phyloP scores from a whole-genome alignment of 192 early-diverging fungal species.

The Umbelopsis vinacea region DNA sequence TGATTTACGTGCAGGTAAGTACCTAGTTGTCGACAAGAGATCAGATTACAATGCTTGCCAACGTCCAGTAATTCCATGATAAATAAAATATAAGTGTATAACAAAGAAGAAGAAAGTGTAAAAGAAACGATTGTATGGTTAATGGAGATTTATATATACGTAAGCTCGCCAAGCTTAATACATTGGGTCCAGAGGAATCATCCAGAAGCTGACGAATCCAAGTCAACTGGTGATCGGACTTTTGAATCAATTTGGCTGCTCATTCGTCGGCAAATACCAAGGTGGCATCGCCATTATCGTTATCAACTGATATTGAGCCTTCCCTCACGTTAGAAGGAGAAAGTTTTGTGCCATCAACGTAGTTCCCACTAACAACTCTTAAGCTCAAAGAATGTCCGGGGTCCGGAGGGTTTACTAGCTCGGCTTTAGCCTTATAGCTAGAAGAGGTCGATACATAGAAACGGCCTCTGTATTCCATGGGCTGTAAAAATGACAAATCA shows the following conservation, averaged over 20 bases:
- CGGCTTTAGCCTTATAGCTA: not conserved
- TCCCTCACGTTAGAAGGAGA: not conserved
- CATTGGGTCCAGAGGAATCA: not conserved
- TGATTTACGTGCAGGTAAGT: not conserved
- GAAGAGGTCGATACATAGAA: not conserved
- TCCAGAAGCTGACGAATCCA: slow-evolving; percentile 21
- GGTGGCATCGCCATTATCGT: not conserved
- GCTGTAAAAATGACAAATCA: not conserved
- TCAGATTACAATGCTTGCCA: slow-evolving; percentile 9
- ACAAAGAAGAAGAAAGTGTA: not conserved
- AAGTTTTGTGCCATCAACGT: not conserved
- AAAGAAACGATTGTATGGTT: not conserved
- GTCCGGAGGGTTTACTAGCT: not conserved
- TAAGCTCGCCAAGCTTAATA: not conserved
- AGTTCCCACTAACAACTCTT: not conserved
- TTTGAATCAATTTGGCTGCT: not conserved
- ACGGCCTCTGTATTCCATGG: not conserved
- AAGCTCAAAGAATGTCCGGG: not conserved
- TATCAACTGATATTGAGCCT: not conserved
- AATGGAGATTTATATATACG: not conserved
- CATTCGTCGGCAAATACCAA: not conserved
- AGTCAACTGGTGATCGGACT: not conserved
- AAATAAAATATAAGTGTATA: not conserved
- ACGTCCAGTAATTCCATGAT: slow-evolving; percentile 6
- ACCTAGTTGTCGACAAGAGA: slow-evolving; percentile 10